Percentiles rank a stretch among this genome's conserved stretches.
Conservation (phyloP, 2,329 filamentous ascomycete genomes). For the Aureobasidium pullulans region DNA sequence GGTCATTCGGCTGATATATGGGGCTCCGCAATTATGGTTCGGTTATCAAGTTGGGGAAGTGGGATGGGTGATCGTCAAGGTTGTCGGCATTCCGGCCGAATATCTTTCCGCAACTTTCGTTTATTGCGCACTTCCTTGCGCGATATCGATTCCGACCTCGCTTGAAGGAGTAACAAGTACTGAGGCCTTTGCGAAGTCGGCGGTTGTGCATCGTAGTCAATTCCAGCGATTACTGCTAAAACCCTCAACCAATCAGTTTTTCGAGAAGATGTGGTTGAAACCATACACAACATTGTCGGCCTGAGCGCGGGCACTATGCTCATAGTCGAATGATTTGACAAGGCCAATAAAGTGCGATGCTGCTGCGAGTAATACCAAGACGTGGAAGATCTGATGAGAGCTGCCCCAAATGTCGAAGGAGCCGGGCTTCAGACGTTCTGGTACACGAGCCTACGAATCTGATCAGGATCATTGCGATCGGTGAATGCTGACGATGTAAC, state of each 20-base stretch:
- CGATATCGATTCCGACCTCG: not conserved
- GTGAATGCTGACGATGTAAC: not conserved
- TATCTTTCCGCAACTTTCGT: not conserved
- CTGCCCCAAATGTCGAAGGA: constrained; percentile 84
- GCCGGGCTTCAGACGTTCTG: constrained; percentile 72
- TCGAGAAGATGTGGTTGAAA: not conserved
- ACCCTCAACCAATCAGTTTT: not conserved
- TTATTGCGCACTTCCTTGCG: not conserved
- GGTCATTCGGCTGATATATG: not conserved
- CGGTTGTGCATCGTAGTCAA: too few relatives aligned
- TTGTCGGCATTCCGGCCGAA: constrained; percentile 1
- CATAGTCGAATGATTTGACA: constrained; percentile 76
- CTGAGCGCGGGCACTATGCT: constrained; percentile 46
- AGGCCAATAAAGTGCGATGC: constrained; percentile 74
- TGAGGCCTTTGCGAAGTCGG: too few relatives aligned
- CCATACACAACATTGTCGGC: not conserved
- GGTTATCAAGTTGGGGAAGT: not conserved
- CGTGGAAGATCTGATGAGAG: constrained; percentile 94
- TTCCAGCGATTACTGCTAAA: too few relatives aligned
- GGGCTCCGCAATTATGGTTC: not conserved
- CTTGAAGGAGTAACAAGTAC: too few relatives aligned
- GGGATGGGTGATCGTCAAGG: not conserved
- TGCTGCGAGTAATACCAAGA: constrained; percentile 78
- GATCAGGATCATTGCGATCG: not conserved
- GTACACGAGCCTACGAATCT: constrained; percentile 57